A percentile compares a stretch with the other conserved stretches of the same genome.
These are phyloP conservation scores for Diaporthe ilicicola DNA, from an alignment of 2,329 filamentous ascomycete species.

Conservation along the genomic window DNA sequence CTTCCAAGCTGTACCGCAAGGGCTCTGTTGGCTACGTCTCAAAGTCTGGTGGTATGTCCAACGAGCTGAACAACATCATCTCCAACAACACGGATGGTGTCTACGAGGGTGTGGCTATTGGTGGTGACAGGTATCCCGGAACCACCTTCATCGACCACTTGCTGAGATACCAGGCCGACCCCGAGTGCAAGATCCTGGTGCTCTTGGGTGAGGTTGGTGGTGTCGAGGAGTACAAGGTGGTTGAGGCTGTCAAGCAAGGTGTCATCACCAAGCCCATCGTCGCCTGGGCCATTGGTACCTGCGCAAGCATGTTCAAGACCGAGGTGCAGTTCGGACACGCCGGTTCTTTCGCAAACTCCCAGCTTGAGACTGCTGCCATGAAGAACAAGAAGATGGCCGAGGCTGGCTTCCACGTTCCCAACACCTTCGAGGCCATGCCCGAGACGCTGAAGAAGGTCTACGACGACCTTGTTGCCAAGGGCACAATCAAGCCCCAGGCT, in stretches of 20 bases:
- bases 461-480: slow-evolving; percentile 84
- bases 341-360: slow-evolving; percentile 98
- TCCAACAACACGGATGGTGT: slow-evolving; percentile 96
- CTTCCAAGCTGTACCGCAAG: slow-evolving; percentile 99
- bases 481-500: slow-evolving; percentile 83
- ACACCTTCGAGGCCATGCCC: slow-evolving; percentile 97
- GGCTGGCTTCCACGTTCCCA: slow-evolving; percentile 91
- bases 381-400: slow-evolving; percentile 99
- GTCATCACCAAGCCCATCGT: slow-evolving; percentile 98
- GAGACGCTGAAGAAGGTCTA: slow-evolving; percentile 80
- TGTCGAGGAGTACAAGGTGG: slow-evolving; percentile 99
- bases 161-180: slow-evolving; percentile 94
- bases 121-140: slow-evolving; percentile 97
- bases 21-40: slow-evolving; percentile 99
- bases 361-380: slow-evolving; percentile 93
- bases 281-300: slow-evolving; percentile 99
- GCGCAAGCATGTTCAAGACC: slow-evolving; percentile 99
- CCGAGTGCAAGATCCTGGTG: slow-evolving; percentile 96
- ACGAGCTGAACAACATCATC: slow-evolving; percentile 99
- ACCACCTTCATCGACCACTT: slow-evolving; percentile 99
- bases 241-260: slow-evolving; percentile 95
- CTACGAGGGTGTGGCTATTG: slow-evolving; percentile 98
- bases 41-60: slow-evolving; percentile 99
- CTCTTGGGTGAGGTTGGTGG: slow-evolving; percentile 98
- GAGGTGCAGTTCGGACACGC: slow-evolving; percentile 99